These are phyloP conservation scores for Mycothermus thermophilus DNA, from an alignment of 495 filamentous ascomycete species.

Conservation along the genomic window DNA sequence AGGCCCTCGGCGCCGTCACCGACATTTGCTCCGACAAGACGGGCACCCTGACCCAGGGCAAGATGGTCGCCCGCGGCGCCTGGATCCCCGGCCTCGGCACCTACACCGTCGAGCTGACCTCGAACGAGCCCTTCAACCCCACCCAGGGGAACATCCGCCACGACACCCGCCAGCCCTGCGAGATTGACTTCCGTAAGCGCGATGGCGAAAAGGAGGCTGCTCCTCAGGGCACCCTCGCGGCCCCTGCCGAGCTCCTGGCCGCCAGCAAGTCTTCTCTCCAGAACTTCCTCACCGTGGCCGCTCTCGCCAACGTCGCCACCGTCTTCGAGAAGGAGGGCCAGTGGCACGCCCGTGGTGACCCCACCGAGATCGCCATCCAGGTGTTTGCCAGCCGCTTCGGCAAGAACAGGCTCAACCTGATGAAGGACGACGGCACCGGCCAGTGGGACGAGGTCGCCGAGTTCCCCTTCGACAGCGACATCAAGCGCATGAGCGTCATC, in stretches of 20 bases:
- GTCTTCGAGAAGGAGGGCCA: constrained; percentile 29
- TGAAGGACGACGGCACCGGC: constrained; percentile 38
- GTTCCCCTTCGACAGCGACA: constrained; percentile 65
- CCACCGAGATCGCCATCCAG: constrained; percentile 72
- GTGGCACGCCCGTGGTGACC: constrained; percentile 67
- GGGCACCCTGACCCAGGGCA: constrained; percentile 62
- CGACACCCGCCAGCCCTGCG: constrained; percentile 11
- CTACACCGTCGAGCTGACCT: constrained; percentile 42
- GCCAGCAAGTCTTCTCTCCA: constrained; percentile 13
- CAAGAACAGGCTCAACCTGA: constrained; percentile 36
- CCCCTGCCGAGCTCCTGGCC: constrained; percentile 8
- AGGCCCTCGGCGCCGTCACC: constrained; percentile 71
- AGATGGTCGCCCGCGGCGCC: constrained; percentile 62
- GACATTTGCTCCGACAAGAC: constrained; percentile 86
- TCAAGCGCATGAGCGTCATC: constrained; percentile 75
- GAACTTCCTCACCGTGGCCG: constrained; percentile 22
- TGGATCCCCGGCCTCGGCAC: constrained; percentile 57
- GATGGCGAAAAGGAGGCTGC: neutral
- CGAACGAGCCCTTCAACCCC: constrained; percentile 34
- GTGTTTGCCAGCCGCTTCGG: constrained; percentile 64
- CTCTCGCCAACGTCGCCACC: constrained; percentile 27
- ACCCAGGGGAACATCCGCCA: constrained; percentile 18
- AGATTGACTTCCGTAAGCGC: constrained; percentile 14
- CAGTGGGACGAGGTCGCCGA: constrained; percentile 44
- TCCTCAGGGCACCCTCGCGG: neutral